Percentiles rank a stretch among this genome's conserved stretches.
These are phyloP conservation scores for Colletotrichum australisinense DNA, from an alignment of 2,329 filamentous ascomycete species.

Conservation along the genomic window DNA sequence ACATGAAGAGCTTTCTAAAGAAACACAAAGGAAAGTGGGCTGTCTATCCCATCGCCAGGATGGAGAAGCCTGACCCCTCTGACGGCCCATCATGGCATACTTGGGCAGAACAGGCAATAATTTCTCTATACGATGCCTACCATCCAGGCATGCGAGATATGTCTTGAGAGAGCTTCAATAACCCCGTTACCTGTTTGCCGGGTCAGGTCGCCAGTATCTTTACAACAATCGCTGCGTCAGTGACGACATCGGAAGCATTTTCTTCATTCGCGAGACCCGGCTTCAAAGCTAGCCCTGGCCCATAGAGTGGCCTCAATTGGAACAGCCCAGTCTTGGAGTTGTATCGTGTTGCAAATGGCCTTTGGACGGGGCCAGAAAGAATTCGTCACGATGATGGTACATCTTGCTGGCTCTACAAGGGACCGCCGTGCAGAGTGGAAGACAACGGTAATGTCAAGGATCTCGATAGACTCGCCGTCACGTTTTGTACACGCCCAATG, in stretches of 20 bases:
- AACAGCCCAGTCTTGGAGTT: neutral
- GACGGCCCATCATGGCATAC: neutral
- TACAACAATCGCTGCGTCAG: neutral
- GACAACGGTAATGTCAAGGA: too few relatives aligned
- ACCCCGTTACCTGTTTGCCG: neutral
- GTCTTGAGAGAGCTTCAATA: neutral
- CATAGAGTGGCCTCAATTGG: neutral
- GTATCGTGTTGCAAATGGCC: neutral
- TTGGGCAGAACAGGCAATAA: neutral
- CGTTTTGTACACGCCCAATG: too few relatives aligned
- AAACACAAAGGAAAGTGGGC: neutral
- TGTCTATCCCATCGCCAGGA: neutral
- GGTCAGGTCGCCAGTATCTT: neutral
- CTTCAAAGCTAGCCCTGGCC: rapidly evolving
- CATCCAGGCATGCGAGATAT: neutral
- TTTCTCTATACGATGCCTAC: neutral
- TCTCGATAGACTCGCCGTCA: too few relatives aligned
- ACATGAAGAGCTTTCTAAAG: neutral
- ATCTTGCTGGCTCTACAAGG: too few relatives aligned
- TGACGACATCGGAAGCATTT: neutral
- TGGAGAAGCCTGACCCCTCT: neutral
- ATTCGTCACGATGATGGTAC: neutral
- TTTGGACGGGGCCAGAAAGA: neutral
- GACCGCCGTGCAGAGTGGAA: too few relatives aligned
- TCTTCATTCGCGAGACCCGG: neutral